Evolutionary conservation across 2,329 filamentous ascomycete species (phyloP).

Genomic region (Aspergillus terreus): DNA sequence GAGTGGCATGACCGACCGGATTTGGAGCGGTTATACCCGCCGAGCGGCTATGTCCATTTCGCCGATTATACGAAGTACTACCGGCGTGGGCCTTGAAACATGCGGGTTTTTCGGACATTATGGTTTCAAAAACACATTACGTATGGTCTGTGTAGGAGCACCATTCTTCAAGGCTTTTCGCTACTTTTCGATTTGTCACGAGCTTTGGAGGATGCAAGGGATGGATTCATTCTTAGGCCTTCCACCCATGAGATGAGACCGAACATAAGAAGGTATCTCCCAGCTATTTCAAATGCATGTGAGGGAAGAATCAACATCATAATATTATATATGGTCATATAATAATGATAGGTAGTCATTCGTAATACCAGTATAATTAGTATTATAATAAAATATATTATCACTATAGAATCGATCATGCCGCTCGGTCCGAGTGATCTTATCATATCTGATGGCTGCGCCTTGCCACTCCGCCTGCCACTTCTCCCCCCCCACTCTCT

Average conservation of each 20-base stretch:
- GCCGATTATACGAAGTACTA: background rate
- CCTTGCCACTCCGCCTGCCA: constrained; percentile 14
- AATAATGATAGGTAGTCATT: background rate
- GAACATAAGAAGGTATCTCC: too few species aligned
- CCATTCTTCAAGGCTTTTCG: too few species aligned
- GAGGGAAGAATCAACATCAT: background rate
- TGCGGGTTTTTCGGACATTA: too few species aligned
- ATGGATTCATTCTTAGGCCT: too few species aligned
- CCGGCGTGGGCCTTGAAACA: background rate
- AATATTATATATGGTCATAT: too few species aligned
- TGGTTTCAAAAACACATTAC: too few species aligned
- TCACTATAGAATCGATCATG: background rate
- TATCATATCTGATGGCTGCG: constrained; percentile 24
- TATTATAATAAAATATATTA: background rate
- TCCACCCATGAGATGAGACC: too few species aligned
- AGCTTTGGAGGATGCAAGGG: too few species aligned
- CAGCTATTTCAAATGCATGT: too few species aligned
- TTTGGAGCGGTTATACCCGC: background rate
- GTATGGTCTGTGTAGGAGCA: too few species aligned
- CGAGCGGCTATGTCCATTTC: background rate
- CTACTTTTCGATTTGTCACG: too few species aligned
- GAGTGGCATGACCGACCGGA: background rate
- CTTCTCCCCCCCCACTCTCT: constrained; percentile 6
- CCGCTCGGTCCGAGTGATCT: constrained; percentile 17
- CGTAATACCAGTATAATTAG: background rate